A percentile compares a stretch with the other conserved stretches of the same genome.
phyloP scores from a whole-genome alignment of 2,329 filamentous ascomycete species.

The Saccharata proteae region DNA sequence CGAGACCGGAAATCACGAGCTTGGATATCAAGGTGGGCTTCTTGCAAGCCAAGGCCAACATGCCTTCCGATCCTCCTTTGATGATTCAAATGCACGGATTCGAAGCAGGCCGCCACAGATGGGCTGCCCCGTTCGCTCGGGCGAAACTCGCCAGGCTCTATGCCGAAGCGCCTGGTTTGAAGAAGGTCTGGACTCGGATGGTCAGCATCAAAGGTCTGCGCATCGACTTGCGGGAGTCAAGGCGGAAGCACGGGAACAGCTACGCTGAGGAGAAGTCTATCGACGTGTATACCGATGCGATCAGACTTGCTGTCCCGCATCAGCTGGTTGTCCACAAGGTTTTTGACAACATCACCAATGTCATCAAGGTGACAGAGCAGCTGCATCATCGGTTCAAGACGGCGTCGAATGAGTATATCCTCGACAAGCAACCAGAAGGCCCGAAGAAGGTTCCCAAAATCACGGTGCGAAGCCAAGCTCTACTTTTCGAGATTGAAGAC shows the following conservation, averaged over 20 bases:
- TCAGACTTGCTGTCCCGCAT: constrained; percentile 79
- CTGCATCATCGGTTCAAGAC: constrained; percentile 89
- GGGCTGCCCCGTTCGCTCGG: constrained; percentile 70
- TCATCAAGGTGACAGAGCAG: constrained; percentile 75
- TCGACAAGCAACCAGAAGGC: constrained; percentile 72
- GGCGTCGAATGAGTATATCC: constrained; percentile 74
- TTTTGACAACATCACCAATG: constrained; percentile 87
- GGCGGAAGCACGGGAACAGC: constrained; percentile 46
- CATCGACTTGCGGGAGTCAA: constrained; percentile 67
- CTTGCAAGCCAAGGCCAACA: constrained; percentile 75
- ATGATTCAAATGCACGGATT: constrained; percentile 82
- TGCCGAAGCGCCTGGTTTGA: constrained; percentile 74
- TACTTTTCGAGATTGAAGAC: constrained; percentile 89
- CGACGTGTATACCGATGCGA: constrained; percentile 73
- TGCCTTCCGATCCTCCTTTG: constrained; percentile 80
- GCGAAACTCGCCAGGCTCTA: constrained; percentile 74
- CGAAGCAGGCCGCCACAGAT: constrained; percentile 74
- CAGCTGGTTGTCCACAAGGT: constrained; percentile 81
- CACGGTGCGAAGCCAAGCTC: constrained; percentile 65
- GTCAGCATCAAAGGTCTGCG: constrained; percentile 72
- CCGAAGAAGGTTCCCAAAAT: constrained; percentile 81
- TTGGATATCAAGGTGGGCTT: constrained; percentile 72
- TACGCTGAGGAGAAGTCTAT: constrained; percentile 66
- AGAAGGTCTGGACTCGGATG: constrained; percentile 72
- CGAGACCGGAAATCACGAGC: constrained; percentile 55